These are phyloP conservation scores for Torrubiellomyces zombiae DNA, from an alignment of 2,329 filamentous ascomycete species.

Conservation along the genomic window DNA sequence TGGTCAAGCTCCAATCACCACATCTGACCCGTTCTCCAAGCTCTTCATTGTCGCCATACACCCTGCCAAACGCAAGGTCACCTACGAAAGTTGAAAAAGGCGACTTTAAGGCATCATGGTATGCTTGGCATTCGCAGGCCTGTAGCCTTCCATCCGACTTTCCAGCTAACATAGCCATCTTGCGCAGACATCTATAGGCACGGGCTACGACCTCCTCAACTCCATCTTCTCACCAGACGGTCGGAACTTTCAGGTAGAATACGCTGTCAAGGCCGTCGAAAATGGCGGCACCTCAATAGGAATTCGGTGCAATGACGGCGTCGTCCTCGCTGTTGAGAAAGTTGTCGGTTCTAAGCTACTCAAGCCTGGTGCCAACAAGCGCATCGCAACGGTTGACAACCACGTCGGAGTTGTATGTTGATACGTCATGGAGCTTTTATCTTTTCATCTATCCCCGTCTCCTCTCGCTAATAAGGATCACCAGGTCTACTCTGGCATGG, in stretches of 20 bases:
- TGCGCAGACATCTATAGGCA: slow-evolving; percentile 90
- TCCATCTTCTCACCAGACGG: slow-evolving; percentile 99
- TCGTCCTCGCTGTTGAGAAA: slow-evolving; percentile 94
- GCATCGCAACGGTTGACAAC: slow-evolving; percentile 86
- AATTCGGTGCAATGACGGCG: slow-evolving; percentile 92
- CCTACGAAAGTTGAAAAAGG: no score
- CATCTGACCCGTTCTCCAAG: slow-evolving; percentile 2
- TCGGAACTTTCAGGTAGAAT: slow-evolving; percentile 98
- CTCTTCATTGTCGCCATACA: slow-evolving; percentile 1
- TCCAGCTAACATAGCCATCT: slow-evolving; percentile 4
- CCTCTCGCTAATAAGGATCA: slow-evolving; percentile 1
- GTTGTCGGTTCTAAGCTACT: slow-evolving; percentile 88
- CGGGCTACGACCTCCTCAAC: slow-evolving; percentile 97
- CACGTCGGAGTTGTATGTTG: slow-evolving; percentile 76
- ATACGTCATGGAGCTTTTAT: not conserved
- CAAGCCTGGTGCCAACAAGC: slow-evolving; percentile 90
- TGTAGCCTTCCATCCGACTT: not conserved
- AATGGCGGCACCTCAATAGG: slow-evolving; percentile 93
- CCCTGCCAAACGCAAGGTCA: no score
- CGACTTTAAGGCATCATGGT: slow-evolving; percentile 9
- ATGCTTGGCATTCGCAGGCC: slow-evolving; percentile 1
- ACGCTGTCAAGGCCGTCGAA: slow-evolving; percentile 96
- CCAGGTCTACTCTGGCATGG: slow-evolving; percentile 86
- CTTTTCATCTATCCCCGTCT: not conserved
- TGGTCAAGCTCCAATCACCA: slow-evolving; percentile 16